Evolutionary conservation across 225 moss, liverwort and hornwort genomes (phyloP).

Genomic region (Bryum argenteum): DNA sequence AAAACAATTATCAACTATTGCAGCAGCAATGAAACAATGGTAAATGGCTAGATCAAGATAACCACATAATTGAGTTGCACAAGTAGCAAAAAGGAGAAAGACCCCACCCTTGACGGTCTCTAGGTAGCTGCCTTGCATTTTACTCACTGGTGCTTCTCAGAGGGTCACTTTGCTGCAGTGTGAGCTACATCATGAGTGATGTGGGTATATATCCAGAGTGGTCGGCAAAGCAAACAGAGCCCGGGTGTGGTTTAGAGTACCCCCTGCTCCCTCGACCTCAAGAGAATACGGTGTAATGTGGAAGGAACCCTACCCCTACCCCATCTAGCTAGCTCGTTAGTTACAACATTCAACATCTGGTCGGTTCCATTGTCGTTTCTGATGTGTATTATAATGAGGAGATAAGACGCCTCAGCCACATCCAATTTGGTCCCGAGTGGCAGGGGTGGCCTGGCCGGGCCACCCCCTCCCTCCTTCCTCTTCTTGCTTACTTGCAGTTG

Average conservation of each 20-base stretch:
- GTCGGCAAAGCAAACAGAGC: background rate
- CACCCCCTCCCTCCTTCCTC: too few species aligned
- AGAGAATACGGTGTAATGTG: background rate
- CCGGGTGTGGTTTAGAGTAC: background rate
- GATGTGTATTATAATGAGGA: slow-evolving; percentile 14
- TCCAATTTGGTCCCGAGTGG: background rate
- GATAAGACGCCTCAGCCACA: background rate
- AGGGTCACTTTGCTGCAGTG: slow-evolving; percentile 2
- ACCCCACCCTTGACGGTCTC: background rate
- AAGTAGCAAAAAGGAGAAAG: background rate
- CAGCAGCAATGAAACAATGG: background rate
- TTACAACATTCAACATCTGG: background rate
- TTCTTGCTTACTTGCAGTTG: too few species aligned
- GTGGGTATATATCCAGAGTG: background rate
- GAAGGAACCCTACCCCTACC: slow-evolving; percentile 12
- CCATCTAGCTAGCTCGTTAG: slow-evolving; percentile 11
- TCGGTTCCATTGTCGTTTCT: slow-evolving; percentile 10
- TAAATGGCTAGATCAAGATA: background rate
- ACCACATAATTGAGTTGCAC: background rate
- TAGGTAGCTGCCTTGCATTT: background rate
- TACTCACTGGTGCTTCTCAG: slow-evolving; percentile 10
- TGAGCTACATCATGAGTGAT: background rate
- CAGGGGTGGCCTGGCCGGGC: background rate
- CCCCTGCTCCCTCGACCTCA: too few species aligned
- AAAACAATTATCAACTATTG: too few species aligned